Conservation (phyloP, 345 rosid genomes). For the Dipteronia sinensis region DNA sequence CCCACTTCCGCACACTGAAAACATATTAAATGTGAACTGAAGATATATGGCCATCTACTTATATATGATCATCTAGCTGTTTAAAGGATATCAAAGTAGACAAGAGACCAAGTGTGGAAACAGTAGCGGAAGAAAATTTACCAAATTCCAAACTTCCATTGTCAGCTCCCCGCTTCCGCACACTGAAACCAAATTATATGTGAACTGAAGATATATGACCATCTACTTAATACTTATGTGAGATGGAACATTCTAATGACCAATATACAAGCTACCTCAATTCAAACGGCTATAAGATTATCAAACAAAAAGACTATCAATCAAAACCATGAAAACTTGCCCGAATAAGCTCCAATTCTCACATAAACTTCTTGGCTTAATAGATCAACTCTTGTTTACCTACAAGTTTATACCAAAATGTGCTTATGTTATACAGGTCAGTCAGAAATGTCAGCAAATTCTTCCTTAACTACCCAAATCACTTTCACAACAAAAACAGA, state of each 20-base stretch:
- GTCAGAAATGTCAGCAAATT: background rate
- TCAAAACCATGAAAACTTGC: background rate
- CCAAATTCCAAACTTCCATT: background rate
- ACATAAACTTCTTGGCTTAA: too few species aligned
- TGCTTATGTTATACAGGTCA: background rate
- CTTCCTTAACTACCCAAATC: background rate
- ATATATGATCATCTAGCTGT: background rate
- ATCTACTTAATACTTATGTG: constrained; percentile 1
- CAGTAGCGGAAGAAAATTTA: background rate
- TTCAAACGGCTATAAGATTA: background rate
- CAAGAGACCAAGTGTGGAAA: background rate
- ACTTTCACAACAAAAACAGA: background rate
- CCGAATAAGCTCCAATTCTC: background rate
- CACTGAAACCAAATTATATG: background rate
- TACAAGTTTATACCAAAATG: background rate
- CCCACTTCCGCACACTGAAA: background rate
- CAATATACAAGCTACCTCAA: background rate
- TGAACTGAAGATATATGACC: background rate
- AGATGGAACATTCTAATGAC: background rate
- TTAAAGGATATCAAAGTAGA: background rate
- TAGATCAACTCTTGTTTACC: constrained; percentile 10
- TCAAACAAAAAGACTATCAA: background rate
- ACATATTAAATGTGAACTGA: background rate
- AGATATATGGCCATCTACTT: background rate
- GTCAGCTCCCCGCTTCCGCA: background rate